Conservation (phyloP, 768 basidiomycete genomes). For the Pluteus cervinus region DNA sequence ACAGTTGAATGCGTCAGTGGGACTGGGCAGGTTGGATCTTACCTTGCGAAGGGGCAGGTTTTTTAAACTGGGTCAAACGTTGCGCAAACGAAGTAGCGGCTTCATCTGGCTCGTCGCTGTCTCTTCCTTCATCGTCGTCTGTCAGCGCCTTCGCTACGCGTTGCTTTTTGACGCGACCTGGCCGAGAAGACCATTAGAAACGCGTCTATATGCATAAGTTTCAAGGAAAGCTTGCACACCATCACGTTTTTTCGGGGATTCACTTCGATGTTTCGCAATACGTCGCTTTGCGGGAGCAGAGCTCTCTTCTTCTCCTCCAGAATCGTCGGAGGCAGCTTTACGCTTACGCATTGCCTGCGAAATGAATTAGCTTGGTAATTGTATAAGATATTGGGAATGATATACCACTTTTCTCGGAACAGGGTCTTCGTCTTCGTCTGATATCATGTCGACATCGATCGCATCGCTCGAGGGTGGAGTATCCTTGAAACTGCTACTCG, state of each 20-base stretch:
- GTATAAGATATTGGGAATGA: too few species aligned
- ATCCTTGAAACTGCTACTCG: constrained; percentile 35
- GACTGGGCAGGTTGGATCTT: constrained; percentile 12
- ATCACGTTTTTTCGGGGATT: neutral
- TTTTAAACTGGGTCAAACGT: constrained; percentile 58
- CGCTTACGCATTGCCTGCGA: constrained; percentile 52
- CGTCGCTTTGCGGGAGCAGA: constrained; percentile 29
- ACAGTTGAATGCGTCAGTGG: neutral
- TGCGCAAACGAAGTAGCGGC: constrained; percentile 45
- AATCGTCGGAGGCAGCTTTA: constrained; percentile 69
- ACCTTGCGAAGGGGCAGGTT: constrained; percentile 55
- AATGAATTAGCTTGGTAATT: too few species aligned
- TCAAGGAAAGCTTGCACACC: neutral
- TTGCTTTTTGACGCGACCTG: constrained; percentile 54
- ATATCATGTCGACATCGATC: constrained; percentile 71
- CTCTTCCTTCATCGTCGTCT: constrained; percentile 51
- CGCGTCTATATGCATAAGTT: too few species aligned
- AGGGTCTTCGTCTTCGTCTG: constrained; percentile 32
- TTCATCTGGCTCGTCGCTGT: constrained; percentile 41
- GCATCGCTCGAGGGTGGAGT: constrained; percentile 78
- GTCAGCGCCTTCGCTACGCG: constrained; percentile 43
- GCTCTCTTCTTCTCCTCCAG: too few species aligned
- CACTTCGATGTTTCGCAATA: constrained; percentile 1
- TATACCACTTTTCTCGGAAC: constrained; percentile 14
- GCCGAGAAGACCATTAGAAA: neutral